These are phyloP conservation scores for Trichosporon faecale DNA, from an alignment of 1,284 basidiomycete genomes.

Conservation along the genomic window DNA sequence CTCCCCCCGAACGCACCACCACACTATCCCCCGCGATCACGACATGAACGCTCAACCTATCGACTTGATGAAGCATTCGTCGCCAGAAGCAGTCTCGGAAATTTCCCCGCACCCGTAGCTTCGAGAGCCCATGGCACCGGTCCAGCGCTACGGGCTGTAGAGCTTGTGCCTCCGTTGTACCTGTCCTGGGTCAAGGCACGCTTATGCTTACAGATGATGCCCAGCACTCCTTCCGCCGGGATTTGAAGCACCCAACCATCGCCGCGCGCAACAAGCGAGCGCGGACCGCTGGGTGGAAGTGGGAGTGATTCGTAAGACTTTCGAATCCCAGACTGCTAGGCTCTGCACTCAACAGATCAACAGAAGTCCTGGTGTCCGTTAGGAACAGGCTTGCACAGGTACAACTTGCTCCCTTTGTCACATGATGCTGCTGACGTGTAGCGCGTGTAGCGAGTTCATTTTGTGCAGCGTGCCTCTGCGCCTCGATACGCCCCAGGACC, in stretches of 20 bases:
- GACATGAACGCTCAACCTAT: not conserved
- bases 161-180: not conserved
- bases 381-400: not conserved
- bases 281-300: not conserved
- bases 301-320: not conserved
- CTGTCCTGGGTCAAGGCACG: not conserved
- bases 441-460: not conserved
- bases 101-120: not conserved
- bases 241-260: too few relatives aligned
- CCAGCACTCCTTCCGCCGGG: not conserved
- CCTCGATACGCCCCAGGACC: not conserved
- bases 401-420: not conserved
- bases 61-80: not conserved
- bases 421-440: not conserved
- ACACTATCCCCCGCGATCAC: not conserved
- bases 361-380: not conserved
- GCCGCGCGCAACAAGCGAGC: too few relatives aligned
- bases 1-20: not conserved
- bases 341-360: not conserved
- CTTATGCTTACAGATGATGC: not conserved
- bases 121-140: not conserved
- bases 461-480: not conserved
- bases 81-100: not conserved
- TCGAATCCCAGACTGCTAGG: not conserved
- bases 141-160: not conserved